Base-by-base conservation (phyloP, 2,329 filamentous ascomycete genomes). In the Fusarium musae region DNA sequence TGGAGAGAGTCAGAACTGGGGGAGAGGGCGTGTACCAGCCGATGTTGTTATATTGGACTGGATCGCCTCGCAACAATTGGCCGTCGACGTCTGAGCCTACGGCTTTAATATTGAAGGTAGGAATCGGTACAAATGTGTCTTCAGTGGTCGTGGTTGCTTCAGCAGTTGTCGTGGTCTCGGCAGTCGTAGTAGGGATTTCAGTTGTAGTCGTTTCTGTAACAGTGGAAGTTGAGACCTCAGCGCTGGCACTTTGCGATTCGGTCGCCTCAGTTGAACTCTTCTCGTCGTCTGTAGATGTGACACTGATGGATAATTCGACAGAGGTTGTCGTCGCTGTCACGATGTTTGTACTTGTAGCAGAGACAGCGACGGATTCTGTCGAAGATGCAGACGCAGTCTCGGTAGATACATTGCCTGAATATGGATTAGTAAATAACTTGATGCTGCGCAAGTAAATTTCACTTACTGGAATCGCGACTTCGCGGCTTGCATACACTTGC, bases 361-460 rank as follows among this genome's bases (percentile, higher is more conserved):
- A 50, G 3, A 9, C 28, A 17, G 10, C 15, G 1, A 13, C 21
- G 1, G 28, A 32, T 23, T 2, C 15, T 3, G 28, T 23, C 2
- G 15, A 13, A 1, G 46, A 23, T 0, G 21, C 3, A 17, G 28
- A 50, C 5, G 8, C 3, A 16, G 2, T 0, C 7, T 50, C 46
- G 1, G 46, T 32, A 23, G 10, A 17, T 4, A 23, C 10, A 1
- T 3, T n/a, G 2, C 21, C 46, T 50, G 7, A 9, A 32, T 0
- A 13, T 9, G 0, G 7, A 50, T 32, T 4, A 32, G 8, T 9
- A 17, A n/a, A 49, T 1, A 6, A n/a, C 3, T 6, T 6, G 10
- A 13, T 49, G 0, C 21, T 32, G 4, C 2, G 12, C 6, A 0
- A 12, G 3, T 6, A 13, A 5, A 9, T 9, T n/a, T 13, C 4